Evolutionary conservation across 2,329 filamentous ascomycete species (phyloP).

Genomic region (Bipolaris oryzae): DNA sequence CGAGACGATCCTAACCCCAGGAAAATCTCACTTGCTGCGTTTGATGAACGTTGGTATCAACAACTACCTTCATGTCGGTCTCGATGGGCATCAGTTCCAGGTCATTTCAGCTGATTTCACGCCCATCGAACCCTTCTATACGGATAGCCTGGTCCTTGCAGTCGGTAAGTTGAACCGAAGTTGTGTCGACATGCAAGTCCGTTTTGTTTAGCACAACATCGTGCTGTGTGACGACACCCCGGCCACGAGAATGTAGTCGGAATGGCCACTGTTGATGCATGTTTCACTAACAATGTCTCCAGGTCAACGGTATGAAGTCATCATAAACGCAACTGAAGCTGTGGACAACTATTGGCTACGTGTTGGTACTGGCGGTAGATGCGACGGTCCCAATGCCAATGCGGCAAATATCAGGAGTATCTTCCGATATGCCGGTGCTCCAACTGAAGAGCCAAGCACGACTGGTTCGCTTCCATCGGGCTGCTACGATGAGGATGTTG

Average conservation of each 20-base stretch:
- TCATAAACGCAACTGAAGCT: slow-evolving; percentile 44
- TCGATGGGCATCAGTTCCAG: slow-evolving; percentile 49
- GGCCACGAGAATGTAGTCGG: slow-evolving; percentile 17
- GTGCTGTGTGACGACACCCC: slow-evolving; percentile 10
- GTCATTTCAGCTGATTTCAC: slow-evolving; percentile 54
- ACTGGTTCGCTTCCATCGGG: slow-evolving; percentile 43
- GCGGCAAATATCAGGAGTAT: slow-evolving; percentile 49
- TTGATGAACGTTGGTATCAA: slow-evolving; percentile 49
- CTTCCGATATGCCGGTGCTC: slow-evolving; percentile 50
- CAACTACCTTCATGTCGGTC: slow-evolving; percentile 30
- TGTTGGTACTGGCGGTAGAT: slow-evolving; percentile 42
- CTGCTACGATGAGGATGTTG: slow-evolving; percentile 52
- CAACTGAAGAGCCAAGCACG: slow-evolving; percentile 34
- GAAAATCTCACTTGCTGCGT: slow-evolving; percentile 54
- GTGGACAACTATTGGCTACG: slow-evolving; percentile 46
- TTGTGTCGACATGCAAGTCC: not conserved
- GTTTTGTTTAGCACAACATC: slow-evolving; percentile 6
- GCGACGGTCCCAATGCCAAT: slow-evolving; percentile 45
- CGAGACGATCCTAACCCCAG: slow-evolving; percentile 44
- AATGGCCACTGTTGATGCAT: slow-evolving; percentile 5
- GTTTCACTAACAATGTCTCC: slow-evolving; percentile 29
- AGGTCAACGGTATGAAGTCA: slow-evolving; percentile 51
- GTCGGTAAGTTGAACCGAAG: slow-evolving; percentile 39
- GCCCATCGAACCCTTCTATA: slow-evolving; percentile 51
- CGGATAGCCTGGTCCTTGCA: slow-evolving; percentile 43